A percentile compares a stretch with the other conserved stretches of the same genome.
Evolutionary conservation across 192 early-diverging fungal species (phyloP).

Genomic region (Umbelopsis vinacea): DNA sequence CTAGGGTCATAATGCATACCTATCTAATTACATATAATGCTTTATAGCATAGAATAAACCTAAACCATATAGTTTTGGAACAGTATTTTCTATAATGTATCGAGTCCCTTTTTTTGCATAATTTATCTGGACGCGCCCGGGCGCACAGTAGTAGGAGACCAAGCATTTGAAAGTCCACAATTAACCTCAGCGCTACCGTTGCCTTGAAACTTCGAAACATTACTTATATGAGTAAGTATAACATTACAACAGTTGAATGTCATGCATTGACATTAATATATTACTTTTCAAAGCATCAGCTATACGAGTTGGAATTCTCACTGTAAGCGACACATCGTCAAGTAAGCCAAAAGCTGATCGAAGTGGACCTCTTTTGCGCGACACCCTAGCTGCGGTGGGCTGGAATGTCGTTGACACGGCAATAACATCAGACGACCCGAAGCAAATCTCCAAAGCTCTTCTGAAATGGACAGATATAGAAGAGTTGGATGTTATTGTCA

Average conservation of each 20-base stretch:
- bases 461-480: slow-evolving; percentile 53
- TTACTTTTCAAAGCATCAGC: background rate
- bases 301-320: slow-evolving; percentile 26
- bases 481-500: slow-evolving; percentile 70
- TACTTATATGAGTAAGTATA: background rate
- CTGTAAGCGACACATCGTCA: slow-evolving; percentile 68
- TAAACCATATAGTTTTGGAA: no score
- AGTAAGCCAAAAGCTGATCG: slow-evolving; percentile 54
- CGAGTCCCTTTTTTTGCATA: no score
- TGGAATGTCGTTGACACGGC: slow-evolving; percentile 44
- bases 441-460: slow-evolving; percentile 55
- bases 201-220: no score
- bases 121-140: no score
- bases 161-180: no score
- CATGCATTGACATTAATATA: background rate
- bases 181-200: no score
- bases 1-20: no score
- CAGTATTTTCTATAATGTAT: no score
- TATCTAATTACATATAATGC: no score
- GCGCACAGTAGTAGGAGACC: no score
- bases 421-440: slow-evolving; percentile 59
- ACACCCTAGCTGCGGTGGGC: slow-evolving; percentile 37
- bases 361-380: slow-evolving; percentile 66
- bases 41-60: no score
- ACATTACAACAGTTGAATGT: background rate